Base-by-base conservation (phyloP, 73 alveolate genomes). In the Effrenium voratum region DNA sequence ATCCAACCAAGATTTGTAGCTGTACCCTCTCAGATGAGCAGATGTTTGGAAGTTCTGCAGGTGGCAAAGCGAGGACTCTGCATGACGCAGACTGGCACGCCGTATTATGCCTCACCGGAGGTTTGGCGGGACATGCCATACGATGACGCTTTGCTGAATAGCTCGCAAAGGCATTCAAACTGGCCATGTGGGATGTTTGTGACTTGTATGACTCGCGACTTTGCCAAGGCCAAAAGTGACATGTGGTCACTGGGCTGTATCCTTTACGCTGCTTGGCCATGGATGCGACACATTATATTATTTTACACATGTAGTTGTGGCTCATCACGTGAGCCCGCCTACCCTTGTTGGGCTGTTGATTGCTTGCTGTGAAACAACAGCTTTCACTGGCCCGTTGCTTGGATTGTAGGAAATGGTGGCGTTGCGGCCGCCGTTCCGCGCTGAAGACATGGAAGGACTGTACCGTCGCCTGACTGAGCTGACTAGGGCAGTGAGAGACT, bases 351-450 rank as follows among this genome's bases (percentile, higher is more conserved):
- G n/a, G n/a, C n/a, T n/a, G n/a, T n/a, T n/a, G n/a, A n/a, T n/a
- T n/a, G n/a, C n/a, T n/a, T n/a, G n/a, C n/a, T n/a, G n/a, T n/a
- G n/a, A n/a, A n/a, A n/a, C n/a, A n/a, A n/a, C n/a, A n/a, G n/a
- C n/a, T n/a, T n/a, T n/a, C n/a, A n/a, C n/a, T 30, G n/a, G 30
- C 59, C 5, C 32, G 38, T 76, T 10, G 49, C 88, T 19, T 88
- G 99, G 93, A 2, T 38, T 99, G 38, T 98, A 99, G 92, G 99
- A 99, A 96, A 93, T 99, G 98, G 98, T 86, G 46, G 94, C 99
- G 45, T 98, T 99, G 28, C 91, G 99, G 57, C 99, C 99, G 34
- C 99, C 99, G 6, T 99, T 99, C 63, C 94, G 99, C 93, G 99
- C 99, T 0, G 99, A 84, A 55, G 99, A 99, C 43, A 99, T 99